These are phyloP conservation scores for Cyclotella choctawhatcheeana DNA, from an alignment of 108 stramenopile genomes.

Conservation along the genomic window DNA sequence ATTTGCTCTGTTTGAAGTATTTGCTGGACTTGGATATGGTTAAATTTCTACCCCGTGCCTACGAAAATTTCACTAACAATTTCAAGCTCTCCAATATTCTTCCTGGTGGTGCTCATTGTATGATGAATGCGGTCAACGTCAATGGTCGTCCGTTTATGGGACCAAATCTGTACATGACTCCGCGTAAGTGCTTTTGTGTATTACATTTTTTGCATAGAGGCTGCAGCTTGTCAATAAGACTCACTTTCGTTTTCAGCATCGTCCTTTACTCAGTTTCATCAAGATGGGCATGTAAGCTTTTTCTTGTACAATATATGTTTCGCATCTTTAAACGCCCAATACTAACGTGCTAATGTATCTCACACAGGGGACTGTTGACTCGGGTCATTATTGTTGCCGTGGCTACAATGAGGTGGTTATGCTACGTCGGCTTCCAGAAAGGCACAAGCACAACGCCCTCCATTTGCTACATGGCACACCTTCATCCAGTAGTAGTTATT, in stretches of 20 bases:
- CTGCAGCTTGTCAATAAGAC: not conserved
- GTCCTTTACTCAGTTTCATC: conserved; percentile 83
- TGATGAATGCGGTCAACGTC: conserved; percentile 81
- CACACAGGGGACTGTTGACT: conserved; percentile 83
- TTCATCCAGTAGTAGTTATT: conserved; percentile 46
- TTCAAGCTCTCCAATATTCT: conserved; percentile 67
- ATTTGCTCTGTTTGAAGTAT: conserved; percentile 35
- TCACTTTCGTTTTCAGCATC: conserved; percentile 12
- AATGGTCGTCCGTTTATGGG: conserved; percentile 82
- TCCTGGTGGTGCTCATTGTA: conserved; percentile 81
- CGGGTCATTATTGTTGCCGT: conserved; percentile 71
- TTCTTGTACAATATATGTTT: not conserved
- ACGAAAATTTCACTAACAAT: conserved; percentile 54
- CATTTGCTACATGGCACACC: conserved; percentile 40
- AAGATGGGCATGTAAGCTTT: conserved; percentile 82
- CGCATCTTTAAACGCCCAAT: not conserved
- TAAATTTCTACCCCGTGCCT: conserved; percentile 53
- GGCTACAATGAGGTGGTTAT: conserved; percentile 91
- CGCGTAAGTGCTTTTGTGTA: conserved; percentile 25
- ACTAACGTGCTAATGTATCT: not conserved
- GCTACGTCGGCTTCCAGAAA: conserved; percentile 76
- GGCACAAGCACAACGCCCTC: conserved; percentile 75
- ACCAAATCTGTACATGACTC: conserved; percentile 82
- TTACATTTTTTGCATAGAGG: not conserved
- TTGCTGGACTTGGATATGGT: conserved; percentile 77